phyloP scores from a whole-genome alignment of 208 protist genomes.

The Acanthamoeba royreba region DNA sequence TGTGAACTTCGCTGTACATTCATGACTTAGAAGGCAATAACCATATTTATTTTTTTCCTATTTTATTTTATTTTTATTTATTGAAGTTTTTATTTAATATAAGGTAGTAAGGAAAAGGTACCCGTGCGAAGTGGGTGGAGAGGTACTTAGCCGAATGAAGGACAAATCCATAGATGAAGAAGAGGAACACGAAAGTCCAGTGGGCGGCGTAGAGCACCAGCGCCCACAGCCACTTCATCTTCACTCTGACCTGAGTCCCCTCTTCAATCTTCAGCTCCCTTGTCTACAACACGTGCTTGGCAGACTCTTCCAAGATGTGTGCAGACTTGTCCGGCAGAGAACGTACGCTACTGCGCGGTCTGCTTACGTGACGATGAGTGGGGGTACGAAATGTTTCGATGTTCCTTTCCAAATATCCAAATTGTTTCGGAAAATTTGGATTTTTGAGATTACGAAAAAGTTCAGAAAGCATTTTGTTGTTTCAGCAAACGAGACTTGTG shows the following conservation, averaged over 20 bases:
- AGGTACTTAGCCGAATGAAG: background rate
- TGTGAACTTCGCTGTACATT: background rate
- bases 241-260: background rate
- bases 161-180: background rate
- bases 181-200: background rate
- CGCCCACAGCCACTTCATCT: background rate
- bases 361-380: too few species aligned
- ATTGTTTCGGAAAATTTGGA: too few species aligned
- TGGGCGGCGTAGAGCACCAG: background rate
- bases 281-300: background rate
- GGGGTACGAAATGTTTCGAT: too few species aligned
- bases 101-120: background rate
- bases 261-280: background rate
- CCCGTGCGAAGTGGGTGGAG: background rate
- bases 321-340: too few species aligned
- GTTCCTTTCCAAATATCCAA: too few species aligned
- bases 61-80: background rate
- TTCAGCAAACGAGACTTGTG: too few species aligned
- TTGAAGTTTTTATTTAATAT: background rate
- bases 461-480: too few species aligned
- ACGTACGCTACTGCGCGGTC: too few species aligned
- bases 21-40: background rate
- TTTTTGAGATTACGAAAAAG: too few species aligned
- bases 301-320: too few species aligned
- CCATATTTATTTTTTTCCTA: too few species aligned